Percentiles rank a stretch among this genome's conserved stretches.
phyloP scores from a whole-genome alignment of 2,329 filamentous ascomycete species.

The Colletotrichum liriopes region DNA sequence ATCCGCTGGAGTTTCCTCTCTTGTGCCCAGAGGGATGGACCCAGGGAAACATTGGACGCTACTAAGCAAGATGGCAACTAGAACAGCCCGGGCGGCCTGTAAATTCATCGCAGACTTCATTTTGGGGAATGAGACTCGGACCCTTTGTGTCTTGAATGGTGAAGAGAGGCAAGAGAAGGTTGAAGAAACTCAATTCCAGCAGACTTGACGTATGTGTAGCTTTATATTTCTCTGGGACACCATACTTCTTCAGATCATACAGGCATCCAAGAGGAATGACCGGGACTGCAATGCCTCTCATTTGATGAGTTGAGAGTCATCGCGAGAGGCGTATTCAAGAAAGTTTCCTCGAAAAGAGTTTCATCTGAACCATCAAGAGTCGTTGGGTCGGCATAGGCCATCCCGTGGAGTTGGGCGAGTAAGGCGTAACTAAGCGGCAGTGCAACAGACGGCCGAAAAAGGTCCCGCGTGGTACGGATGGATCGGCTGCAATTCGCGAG shows the following conservation, averaged over 20 bases:
- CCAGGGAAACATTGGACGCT: conserved; percentile 3
- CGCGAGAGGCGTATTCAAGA: background rate
- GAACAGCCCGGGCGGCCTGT: background rate
- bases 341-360: conserved; percentile 20
- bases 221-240: background rate
- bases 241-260: background rate
- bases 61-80: background rate
- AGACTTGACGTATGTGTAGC: background rate
- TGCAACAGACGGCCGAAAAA: background rate
- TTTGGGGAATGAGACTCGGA: background rate
- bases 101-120: background rate
- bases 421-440: background rate
- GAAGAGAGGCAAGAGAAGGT: background rate
- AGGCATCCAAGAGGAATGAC: background rate
- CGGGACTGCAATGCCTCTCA: too few species aligned
- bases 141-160: too few species aligned
- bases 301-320: background rate
- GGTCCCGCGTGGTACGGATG: background rate
- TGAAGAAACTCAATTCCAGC: background rate
- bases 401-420: background rate
- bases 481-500: background rate
- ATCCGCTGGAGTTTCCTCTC: conserved; percentile 47
- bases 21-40: background rate
- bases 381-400: background rate
- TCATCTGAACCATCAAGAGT: background rate